These are phyloP conservation scores for Myriosclerotinia scirpicola DNA, from an alignment of 2,329 filamentous ascomycete species.

Conservation along the genomic window DNA sequence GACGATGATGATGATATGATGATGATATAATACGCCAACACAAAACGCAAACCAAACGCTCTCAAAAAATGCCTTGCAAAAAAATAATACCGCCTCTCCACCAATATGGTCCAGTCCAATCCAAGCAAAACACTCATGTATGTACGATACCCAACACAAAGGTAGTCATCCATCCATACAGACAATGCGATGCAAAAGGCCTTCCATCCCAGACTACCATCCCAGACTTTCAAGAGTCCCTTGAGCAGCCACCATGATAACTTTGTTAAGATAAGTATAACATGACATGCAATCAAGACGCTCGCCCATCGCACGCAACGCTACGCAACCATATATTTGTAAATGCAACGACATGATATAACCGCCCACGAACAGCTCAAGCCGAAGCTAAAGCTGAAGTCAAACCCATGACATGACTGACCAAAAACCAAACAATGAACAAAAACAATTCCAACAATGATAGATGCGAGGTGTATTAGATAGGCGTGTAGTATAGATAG, in stretches of 20 bases:
- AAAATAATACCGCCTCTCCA: neutral
- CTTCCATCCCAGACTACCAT: neutral
- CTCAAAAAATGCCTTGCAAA: neutral
- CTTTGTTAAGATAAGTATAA: constrained; percentile 5
- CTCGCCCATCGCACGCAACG: constrained; percentile 10
- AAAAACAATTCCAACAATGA: neutral
- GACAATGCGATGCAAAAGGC: neutral
- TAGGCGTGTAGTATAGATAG: neutral
- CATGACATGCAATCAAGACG: constrained; percentile 8
- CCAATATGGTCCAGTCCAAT: neutral
- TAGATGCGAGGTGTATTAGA: constrained; percentile 11
- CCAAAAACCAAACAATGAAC: constrained; percentile 3
- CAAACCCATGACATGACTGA: neutral
- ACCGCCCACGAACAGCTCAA: constrained; percentile 14
- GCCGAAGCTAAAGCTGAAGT: neutral
- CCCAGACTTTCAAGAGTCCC: neutral
- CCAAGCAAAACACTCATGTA: neutral
- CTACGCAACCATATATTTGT: constrained; percentile 15
- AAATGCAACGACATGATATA: constrained; percentile 20
- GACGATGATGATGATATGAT: neutral
- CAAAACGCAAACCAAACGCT: neutral
- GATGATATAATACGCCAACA: neutral
- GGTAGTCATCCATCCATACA: neutral
- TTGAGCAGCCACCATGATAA: constrained; percentile 4
- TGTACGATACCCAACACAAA: neutral